phyloP scores from a whole-genome alignment of 148 eudicot species.

The Amaranthus cruentus region DNA sequence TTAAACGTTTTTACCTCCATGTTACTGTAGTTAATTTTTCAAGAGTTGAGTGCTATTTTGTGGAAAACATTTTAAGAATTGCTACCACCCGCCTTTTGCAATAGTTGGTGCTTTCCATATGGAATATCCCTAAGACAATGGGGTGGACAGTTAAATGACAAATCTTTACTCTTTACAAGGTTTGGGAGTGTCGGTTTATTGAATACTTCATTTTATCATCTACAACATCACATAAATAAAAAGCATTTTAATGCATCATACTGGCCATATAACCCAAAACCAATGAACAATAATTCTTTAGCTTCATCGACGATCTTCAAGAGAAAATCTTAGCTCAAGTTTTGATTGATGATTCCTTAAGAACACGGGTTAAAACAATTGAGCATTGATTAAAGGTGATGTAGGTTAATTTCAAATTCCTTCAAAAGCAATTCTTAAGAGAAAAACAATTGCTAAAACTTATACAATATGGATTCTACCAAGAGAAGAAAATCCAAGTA shows the following conservation, averaged over 20 bases:
- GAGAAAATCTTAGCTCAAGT: background rate
- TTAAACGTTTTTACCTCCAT: too few relatives aligned
- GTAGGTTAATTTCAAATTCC: background rate
- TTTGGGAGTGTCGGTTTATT: too few relatives aligned
- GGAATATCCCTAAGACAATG: too few relatives aligned
- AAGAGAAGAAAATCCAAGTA: background rate
- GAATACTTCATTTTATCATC: too few relatives aligned
- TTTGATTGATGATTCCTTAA: background rate
- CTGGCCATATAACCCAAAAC: background rate
- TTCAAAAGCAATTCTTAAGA: background rate
- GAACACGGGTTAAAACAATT: too few relatives aligned
- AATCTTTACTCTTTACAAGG: too few relatives aligned
- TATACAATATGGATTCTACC: background rate
- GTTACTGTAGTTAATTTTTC: too few relatives aligned
- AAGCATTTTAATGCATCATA: background rate
- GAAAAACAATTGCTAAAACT: background rate
- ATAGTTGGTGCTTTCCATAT: too few relatives aligned
- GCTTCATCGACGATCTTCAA: background rate
- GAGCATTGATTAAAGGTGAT: background rate
- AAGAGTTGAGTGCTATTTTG: too few relatives aligned
- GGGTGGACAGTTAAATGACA: too few relatives aligned
- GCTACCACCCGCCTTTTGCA: too few relatives aligned
- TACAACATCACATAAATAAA: background rate
- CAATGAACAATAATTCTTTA: background rate
- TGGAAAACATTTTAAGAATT: too few relatives aligned